A percentile compares a stretch with the other conserved stretches of the same genome.
Evolutionary conservation across 805 yeast species (phyloP).

Genomic region (Yarrowia phangngaensis): DNA sequence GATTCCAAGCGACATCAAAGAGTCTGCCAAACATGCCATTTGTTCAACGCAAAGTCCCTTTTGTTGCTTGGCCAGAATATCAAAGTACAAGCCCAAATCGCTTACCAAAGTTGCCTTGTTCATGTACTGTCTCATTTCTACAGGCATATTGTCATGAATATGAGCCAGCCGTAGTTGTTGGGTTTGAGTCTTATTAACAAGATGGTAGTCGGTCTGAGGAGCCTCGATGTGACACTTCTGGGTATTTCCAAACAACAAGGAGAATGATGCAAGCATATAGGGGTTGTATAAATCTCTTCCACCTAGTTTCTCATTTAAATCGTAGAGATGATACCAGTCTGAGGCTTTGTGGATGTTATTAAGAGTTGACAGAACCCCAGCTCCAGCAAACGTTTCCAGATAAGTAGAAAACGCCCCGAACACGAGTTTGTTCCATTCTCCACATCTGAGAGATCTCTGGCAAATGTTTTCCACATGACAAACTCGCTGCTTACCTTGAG

Average conservation of each 20-base stretch:
- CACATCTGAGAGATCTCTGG: neutral
- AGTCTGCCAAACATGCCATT: neutral
- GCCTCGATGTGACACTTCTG: neutral
- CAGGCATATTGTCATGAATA: constrained; percentile 15
- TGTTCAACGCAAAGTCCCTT: neutral
- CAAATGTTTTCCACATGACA: neutral
- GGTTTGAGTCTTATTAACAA: neutral
- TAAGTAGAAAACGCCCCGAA: constrained; percentile 14
- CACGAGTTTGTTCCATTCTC: constrained; percentile 20
- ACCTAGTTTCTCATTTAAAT: neutral
- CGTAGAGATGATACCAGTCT: constrained; percentile 8
- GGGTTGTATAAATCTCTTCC: constrained; percentile 1
- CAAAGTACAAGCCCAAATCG: constrained; percentile 10
- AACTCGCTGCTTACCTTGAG: neutral
- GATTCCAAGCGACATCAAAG: neutral
- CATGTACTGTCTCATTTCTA: neutral
- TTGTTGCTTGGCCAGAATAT: neutral
- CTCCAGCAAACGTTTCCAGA: neutral
- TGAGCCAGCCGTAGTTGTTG: neutral
- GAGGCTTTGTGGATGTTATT: neutral
- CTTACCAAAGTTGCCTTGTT: neutral
- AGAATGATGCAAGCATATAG: constrained; percentile 1
- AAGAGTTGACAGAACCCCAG: neutral
- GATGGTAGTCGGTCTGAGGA: neutral
- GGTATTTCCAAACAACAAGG: neutral